A percentile compares a stretch with the other conserved stretches of the same genome.
phyloP scores from a whole-genome alignment of 305 asterid genomes.

The Rubia balearica region DNA sequence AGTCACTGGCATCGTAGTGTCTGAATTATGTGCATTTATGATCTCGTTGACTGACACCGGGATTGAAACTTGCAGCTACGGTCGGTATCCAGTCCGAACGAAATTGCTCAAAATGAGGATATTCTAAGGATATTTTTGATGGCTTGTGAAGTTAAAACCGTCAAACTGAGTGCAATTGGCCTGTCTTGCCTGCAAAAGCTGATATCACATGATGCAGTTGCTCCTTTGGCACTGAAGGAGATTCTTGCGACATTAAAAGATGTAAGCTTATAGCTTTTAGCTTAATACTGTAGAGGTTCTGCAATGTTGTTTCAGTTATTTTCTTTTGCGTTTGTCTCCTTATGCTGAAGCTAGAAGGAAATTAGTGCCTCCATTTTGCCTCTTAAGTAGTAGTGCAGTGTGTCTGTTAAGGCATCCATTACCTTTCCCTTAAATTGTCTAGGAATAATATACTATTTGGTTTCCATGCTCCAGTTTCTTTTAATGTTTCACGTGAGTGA shows the following conservation, averaged over 20 bases:
- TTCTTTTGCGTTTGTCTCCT: background rate
- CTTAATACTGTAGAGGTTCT: background rate
- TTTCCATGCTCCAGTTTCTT: background rate
- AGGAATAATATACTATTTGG: background rate
- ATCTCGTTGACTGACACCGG: conserved; percentile 13
- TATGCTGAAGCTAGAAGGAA: background rate
- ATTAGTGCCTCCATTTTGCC: background rate
- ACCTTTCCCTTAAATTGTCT: background rate
- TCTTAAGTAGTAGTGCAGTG: background rate
- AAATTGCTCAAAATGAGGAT: conserved; percentile 82
- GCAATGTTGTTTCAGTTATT: background rate
- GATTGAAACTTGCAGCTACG: conserved; percentile 57
- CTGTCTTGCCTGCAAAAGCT: conserved; percentile 89
- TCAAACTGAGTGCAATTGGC: conserved; percentile 82
- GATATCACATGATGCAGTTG: conserved; percentile 85
- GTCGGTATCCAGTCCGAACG: conserved; percentile 75
- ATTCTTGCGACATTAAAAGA: conserved; percentile 79
- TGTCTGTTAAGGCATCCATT: background rate
- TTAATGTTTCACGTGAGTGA: background rate
- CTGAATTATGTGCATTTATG: background rate
- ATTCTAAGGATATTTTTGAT: conserved; percentile 80
- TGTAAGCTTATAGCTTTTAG: conserved; percentile 39
- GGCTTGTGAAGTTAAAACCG: conserved; percentile 92
- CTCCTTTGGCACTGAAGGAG: conserved; percentile 76
- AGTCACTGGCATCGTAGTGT: background rate